A percentile compares a stretch with the other conserved stretches of the same genome.
Conservation (phyloP, 2,329 filamentous ascomycete genomes). For the Alternaria sp. region DNA sequence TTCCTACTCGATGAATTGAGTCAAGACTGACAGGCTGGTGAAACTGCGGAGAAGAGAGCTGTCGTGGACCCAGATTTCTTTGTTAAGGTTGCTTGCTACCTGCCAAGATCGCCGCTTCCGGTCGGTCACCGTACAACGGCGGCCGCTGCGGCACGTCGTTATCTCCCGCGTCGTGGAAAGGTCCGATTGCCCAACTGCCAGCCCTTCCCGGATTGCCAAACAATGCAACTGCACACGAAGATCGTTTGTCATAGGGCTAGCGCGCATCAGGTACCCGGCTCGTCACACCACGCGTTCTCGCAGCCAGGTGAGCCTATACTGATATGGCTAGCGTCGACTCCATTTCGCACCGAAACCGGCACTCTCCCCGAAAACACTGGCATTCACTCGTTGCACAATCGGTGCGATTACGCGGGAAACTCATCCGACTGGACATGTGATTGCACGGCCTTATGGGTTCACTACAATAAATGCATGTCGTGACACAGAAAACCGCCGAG, state of each 20-base stretch:
- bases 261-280: not conserved
- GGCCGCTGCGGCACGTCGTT: not conserved
- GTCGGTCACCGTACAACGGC: not conserved
- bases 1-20: not conserved
- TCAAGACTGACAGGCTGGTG: not conserved
- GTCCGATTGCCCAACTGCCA: not conserved
- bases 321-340: not conserved
- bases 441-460: not conserved
- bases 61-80: not conserved
- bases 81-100: not conserved
- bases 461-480: not conserved
- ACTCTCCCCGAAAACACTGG: not conserved
- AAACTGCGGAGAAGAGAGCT: not conserved
- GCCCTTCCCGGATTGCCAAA: not conserved
- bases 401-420: not conserved
- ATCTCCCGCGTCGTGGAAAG: not conserved
- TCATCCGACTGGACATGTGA: not conserved
- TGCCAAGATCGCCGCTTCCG: not conserved
- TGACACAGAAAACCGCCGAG: not conserved
- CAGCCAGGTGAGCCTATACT: not conserved
- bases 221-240: not conserved
- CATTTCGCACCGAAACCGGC: not conserved
- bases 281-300: not conserved
- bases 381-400: not conserved
- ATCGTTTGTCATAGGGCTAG: not conserved